Evolutionary conservation across 2,329 filamentous ascomycete species (phyloP).

Genomic region (Apiospora kogelbergensis): DNA sequence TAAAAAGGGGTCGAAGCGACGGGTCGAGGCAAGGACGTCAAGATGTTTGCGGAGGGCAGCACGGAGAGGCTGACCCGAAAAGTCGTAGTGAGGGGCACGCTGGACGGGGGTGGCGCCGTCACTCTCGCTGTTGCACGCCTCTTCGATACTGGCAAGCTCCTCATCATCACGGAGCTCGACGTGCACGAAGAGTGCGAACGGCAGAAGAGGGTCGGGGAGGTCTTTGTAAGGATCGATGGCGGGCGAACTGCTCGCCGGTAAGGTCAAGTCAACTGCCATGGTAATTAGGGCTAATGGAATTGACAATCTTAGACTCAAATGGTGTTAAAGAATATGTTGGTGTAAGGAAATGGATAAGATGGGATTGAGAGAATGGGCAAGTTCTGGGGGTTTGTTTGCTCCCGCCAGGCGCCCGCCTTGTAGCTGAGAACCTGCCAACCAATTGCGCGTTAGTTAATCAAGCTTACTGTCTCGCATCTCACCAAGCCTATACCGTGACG

Average conservation of each 20-base stretch:
- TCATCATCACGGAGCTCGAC: background rate
- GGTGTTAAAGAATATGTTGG: too few relatives aligned
- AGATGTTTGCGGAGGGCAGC: background rate
- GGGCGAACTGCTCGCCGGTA: background rate
- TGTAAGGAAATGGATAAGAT: background rate
- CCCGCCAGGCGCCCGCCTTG: too few relatives aligned
- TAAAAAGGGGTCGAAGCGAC: constrained; percentile 8
- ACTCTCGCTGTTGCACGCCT: background rate
- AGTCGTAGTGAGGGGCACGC: background rate
- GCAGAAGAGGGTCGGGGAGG: background rate
- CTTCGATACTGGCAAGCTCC: background rate
- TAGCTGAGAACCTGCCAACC: too few relatives aligned
- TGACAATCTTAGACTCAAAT: too few relatives aligned
- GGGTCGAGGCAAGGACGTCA: background rate
- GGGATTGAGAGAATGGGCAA: background rate
- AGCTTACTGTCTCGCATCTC: too few relatives aligned
- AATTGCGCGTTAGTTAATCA: too few relatives aligned
- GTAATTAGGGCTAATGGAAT: too few relatives aligned
- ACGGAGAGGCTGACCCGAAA: background rate
- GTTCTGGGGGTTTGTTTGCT: too few relatives aligned
- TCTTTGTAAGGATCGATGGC: background rate
- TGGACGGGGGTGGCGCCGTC: background rate
- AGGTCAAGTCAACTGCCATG: background rate
- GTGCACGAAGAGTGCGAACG: constrained; percentile 3
- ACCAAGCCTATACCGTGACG: too few relatives aligned